Evolutionary conservation across 176 grass and related monocot genomes (phyloP).

Genomic region (Hordeum vulgare): MorexV3_pseudomolecules_assembly NC_058520.1:597714742-597715241

Average conservation of each 20-base stretch:
- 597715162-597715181: background rate
- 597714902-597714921: constrained; percentile 55
- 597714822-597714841: constrained; percentile 42
- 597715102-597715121: background rate
- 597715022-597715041: constrained; percentile 52
- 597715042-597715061: constrained; percentile 20
- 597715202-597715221: constrained; percentile 70
- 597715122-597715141: constrained; percentile 25
- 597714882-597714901: constrained; percentile 84
- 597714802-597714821: background rate
- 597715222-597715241: constrained; percentile 10
- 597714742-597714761: background rate
- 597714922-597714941: constrained; percentile 66
- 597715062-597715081: constrained; percentile 20
- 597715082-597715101: background rate
- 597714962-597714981: constrained; percentile 35
- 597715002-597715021: constrained; percentile 27
- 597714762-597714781: background rate
- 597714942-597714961: constrained; percentile 33
- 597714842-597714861: constrained; percentile 66
- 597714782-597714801: background rate
- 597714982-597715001: constrained; percentile 50
- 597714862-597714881: constrained; percentile 29
- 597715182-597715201: constrained; percentile 28
- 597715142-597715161: constrained; percentile 22